Evolutionary conservation across 108 stramenopile species (phyloP), one percentile per base, ranked within the genome.

Genomic region (Discostella pseudostelligera): DNA sequence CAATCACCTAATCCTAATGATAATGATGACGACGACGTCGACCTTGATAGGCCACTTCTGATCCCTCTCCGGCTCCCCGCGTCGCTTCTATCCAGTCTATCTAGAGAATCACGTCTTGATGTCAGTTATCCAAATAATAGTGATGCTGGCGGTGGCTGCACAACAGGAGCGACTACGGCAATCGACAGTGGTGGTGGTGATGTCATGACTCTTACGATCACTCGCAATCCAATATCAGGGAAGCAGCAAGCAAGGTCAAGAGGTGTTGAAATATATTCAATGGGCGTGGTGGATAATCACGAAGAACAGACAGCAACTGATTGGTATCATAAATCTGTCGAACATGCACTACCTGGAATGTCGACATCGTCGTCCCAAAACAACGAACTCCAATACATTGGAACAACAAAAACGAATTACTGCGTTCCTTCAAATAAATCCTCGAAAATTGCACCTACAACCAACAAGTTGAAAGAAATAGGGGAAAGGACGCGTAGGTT

Each of bases 401-500:
- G 73, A 19, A 56, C 57, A 46, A 74, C 73, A 7, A 55, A 21
- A 14, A 66, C 48, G 26, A 51, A 46, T 29, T 67, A 67, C 59
- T 36, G 42, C 19, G n/a, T 56, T 32, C 5, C 32, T 32, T 32
- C 32, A 32, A 3, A 4, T 4, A 51, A 26, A 43, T 13, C 39
- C 16, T n/a, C n/a, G n/a, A 74, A 42, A 21, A 53, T 59, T 17
- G 51, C 19, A 29, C 14, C 53, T 35, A 35, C 53, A n/a, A 16
- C 11, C 42, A 29, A 57, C 51, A 64, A 74, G 32, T 55, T 86
- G 56, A 82, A 80, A 37, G 61, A 84, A n/a, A 69, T 87, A 10
- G 88, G 88, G 12, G 51, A 71, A 22, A 87, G 79, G 51, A 86
- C 88, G 14, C 62, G 88, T 42, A 67, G 39, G 49, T 67, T 82